phyloP scores from a whole-genome alignment of 2,329 filamentous ascomycete genomes.

The Colletotrichum gloeosporioides region DNA sequence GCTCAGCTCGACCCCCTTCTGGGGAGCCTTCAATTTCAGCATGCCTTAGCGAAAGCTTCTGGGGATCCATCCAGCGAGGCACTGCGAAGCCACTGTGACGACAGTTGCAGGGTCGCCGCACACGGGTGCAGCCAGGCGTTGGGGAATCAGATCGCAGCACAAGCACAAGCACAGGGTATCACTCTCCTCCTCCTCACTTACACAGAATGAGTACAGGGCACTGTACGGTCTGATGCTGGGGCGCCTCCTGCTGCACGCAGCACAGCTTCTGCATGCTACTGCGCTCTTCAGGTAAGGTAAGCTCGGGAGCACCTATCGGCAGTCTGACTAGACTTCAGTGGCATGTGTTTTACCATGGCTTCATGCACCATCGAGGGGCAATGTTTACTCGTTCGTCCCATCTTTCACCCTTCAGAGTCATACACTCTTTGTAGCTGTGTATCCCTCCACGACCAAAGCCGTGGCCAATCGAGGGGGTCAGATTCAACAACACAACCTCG shows the following conservation, averaged over 20 bases:
- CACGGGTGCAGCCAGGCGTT: neutral
- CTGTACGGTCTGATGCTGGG: neutral
- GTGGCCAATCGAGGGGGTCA: constrained; percentile 1
- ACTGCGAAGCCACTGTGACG: constrained; percentile 3
- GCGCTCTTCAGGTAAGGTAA: neutral
- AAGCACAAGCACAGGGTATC: neutral
- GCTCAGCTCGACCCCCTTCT: constrained; percentile 1
- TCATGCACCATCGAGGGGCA: constrained; percentile 3
- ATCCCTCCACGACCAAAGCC: neutral
- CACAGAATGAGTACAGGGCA: neutral
- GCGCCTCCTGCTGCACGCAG: neutral
- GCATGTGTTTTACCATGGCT: constrained; percentile 8
- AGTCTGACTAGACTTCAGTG: neutral
- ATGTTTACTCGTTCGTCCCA: neutral
- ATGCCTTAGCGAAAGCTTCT: constrained; percentile 4
- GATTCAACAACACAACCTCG: constrained; percentile 11
- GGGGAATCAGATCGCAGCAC: neutral
- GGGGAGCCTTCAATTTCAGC: constrained; percentile 11
- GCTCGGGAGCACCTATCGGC: neutral
- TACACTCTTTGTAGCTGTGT: neutral
- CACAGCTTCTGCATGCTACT: neutral
- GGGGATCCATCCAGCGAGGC: neutral
- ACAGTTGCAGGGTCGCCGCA: neutral
- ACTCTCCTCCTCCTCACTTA: neutral
- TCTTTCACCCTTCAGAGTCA: neutral